Evolutionary conservation across 164 flowering plant genomes (phyloP).

Genomic region (Chimonanthus salicifolius): DNA sequence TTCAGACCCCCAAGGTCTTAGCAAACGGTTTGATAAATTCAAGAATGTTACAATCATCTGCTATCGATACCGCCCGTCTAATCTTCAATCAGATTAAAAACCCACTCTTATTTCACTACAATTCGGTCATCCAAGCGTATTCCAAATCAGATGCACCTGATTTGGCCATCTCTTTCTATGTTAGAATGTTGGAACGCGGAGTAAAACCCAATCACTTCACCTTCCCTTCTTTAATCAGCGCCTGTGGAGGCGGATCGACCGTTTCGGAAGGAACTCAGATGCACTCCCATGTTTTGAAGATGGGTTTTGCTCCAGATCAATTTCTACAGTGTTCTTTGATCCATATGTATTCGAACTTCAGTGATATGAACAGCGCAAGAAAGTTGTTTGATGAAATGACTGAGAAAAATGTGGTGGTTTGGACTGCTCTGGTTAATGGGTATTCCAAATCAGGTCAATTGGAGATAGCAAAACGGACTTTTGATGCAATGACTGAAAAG

Average conservation of each 20-base stretch:
- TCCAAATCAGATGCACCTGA: neutral
- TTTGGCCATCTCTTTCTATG: slow-evolving; percentile 2
- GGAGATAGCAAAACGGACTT: neutral
- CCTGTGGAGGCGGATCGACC: neutral
- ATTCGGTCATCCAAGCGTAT: slow-evolving; percentile 2
- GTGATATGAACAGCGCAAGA: neutral
- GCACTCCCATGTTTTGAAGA: slow-evolving; percentile 6
- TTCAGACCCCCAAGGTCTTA: neutral
- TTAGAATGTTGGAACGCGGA: slow-evolving; percentile 5
- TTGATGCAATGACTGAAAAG: slow-evolving; percentile 9
- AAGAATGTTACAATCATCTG: neutral
- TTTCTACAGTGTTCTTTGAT: slow-evolving; percentile 7
- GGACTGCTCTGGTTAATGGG: slow-evolving; percentile 12
- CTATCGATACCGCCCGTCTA: slow-evolving; percentile 24
- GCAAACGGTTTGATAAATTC: neutral
- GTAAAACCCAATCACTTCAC: slow-evolving; percentile 6
- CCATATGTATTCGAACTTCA: slow-evolving; percentile 4
- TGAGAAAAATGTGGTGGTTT: neutral
- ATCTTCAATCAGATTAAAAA: slow-evolving; percentile 21
- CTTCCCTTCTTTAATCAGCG: slow-evolving; percentile 5
- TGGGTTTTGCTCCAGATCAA: slow-evolving; percentile 3
- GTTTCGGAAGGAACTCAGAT: slow-evolving; percentile 5
- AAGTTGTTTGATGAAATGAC: neutral
- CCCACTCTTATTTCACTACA: slow-evolving; percentile 5
- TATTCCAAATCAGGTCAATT: slow-evolving; percentile 1